A percentile compares a stretch with the other conserved stretches of the same genome.
Evolutionary conservation across 2,329 filamentous ascomycete genomes (phyloP).

Genomic region (Penicillium sp.): DNA sequence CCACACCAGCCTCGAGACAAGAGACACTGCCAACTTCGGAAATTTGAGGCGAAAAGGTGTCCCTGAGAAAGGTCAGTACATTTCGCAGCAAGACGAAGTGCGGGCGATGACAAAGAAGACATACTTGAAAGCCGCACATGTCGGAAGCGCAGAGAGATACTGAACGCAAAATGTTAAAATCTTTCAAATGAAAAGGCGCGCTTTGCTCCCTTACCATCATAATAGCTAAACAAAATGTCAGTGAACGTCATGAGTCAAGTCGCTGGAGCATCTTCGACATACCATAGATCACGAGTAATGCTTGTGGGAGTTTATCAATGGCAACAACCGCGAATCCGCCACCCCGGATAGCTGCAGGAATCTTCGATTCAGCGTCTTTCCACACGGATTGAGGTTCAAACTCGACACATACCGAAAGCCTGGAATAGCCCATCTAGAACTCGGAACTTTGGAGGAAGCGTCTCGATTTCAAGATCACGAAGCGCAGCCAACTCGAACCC

Average conservation of each 20-base stretch:
- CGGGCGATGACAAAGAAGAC: background rate
- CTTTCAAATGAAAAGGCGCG: background rate
- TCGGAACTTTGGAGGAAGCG: slow-evolving; percentile 48
- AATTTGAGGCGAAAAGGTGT: background rate
- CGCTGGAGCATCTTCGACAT: background rate
- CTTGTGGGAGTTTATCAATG: slow-evolving; percentile 49
- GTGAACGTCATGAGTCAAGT: background rate
- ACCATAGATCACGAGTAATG: slow-evolving; percentile 28
- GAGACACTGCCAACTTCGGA: background rate
- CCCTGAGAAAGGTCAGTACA: background rate
- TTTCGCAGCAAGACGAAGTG: background rate
- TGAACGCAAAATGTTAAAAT: slow-evolving; percentile 7
- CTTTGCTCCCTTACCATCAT: slow-evolving; percentile 28
- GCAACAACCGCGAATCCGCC: slow-evolving; percentile 61
- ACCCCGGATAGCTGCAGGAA: slow-evolving; percentile 47
- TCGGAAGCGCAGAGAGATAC: slow-evolving; percentile 14
- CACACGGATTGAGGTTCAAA: background rate
- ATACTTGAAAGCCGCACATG: slow-evolving; percentile 8
- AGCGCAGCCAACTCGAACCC: slow-evolving; percentile 61
- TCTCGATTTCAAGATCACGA: slow-evolving; percentile 50
- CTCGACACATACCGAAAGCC: slow-evolving; percentile 45
- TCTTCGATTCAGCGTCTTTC: background rate
- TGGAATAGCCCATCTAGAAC: slow-evolving; percentile 59
- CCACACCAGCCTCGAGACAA: background rate
- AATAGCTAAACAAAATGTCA: slow-evolving; percentile 16